Conservation (phyloP, 176 grass and related monocot species). For the bread wheat (Triticum aestivum) region IWGSC_CS_RefSeq_v2.1 NC_057808.1:408008441-408008940, state of each 20-base stretch:
- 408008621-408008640: background rate
- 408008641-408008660: background rate
- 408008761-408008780: background rate
- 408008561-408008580: background rate
- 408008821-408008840: background rate
- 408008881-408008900: background rate
- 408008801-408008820: background rate
- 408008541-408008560: background rate
- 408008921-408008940: conserved; percentile 11
- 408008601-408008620: background rate
- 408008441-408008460: background rate
- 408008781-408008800: background rate
- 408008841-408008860: background rate
- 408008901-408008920: background rate
- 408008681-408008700: background rate
- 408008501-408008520: background rate
- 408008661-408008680: background rate
- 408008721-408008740: background rate
- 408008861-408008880: background rate
- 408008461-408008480: background rate
- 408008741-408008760: background rate
- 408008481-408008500: background rate
- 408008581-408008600: background rate
- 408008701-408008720: background rate
- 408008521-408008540: background rate